Percentiles rank a stretch among this genome's conserved stretches.
These are phyloP conservation scores for Trichoderma brevicompactum DNA, from an alignment of 2,329 filamentous ascomycete genomes.

Conservation along the genomic window DNA sequence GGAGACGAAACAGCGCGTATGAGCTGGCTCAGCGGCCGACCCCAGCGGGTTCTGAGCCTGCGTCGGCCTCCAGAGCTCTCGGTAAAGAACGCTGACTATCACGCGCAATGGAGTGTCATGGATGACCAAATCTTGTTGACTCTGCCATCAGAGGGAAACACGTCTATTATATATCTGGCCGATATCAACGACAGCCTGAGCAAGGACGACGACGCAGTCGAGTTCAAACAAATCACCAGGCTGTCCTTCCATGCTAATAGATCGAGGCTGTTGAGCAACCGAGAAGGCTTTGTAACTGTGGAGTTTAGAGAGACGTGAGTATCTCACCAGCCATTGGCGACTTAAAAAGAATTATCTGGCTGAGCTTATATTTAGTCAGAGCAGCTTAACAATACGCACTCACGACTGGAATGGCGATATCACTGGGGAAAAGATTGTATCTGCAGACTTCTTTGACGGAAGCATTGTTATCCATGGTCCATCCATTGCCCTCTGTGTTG, in stretches of 20 bases:
- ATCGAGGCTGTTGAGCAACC: conserved; percentile 12
- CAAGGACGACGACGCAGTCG: not conserved
- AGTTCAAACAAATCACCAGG: not conserved
- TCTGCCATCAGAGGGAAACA: not conserved
- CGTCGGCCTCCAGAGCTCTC: conserved; percentile 3
- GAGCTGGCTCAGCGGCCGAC: conserved; percentile 20
- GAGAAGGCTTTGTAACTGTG: conserved; percentile 13
- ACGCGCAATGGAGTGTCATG: conserved; percentile 22
- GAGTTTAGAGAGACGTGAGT: conserved; percentile 5
- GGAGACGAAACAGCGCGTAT: not conserved
- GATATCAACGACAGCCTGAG: not conserved
- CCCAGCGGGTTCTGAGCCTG: conserved; percentile 8
- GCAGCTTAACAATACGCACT: not conserved
- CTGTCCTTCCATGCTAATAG: conserved; percentile 7
- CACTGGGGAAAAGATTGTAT: not conserved
- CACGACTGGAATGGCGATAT: not conserved
- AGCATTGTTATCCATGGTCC: not conserved
- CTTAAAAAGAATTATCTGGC: not conserved
- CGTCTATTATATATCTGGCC: not conserved
- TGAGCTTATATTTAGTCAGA: not conserved
- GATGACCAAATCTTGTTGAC: conserved; percentile 23
- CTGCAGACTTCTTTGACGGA: conserved; percentile 3
- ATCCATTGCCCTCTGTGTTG: conserved; percentile 4
- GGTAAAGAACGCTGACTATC: not conserved
- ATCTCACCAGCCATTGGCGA: not conserved